These are phyloP conservation scores for Gentiana dahurica DNA, from an alignment of 257 asterid species.

Conservation along the genomic window DNA sequence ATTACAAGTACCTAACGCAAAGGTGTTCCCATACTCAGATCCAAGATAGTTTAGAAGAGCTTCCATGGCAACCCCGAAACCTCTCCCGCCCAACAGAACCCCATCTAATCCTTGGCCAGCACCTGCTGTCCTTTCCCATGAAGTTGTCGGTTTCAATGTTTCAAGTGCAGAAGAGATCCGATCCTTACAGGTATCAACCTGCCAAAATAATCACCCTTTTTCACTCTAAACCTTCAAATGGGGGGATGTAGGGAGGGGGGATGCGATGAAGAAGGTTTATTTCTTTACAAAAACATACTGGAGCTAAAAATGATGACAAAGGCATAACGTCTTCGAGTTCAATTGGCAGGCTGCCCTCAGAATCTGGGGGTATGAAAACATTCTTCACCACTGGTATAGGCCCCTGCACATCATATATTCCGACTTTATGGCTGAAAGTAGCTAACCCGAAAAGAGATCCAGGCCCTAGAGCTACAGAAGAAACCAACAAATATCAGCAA, in stretches of 20 bases:
- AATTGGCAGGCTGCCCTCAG: constrained; percentile 51
- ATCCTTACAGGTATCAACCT: constrained; percentile 95
- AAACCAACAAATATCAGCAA: constrained; percentile 14
- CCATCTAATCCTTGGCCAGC: constrained; percentile 93
- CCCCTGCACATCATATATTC: constrained; percentile 95
- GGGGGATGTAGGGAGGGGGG: no score
- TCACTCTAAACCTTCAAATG: no score
- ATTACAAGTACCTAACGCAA: constrained; percentile 61
- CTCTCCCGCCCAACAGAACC: constrained; percentile 86
- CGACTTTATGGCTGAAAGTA: constrained; percentile 94
- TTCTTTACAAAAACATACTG: constrained; percentile 35
- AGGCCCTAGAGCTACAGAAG: constrained; percentile 74
- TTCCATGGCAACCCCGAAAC: constrained; percentile 96
- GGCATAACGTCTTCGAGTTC: constrained; percentile 99
- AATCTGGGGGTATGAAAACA: constrained; percentile 79
- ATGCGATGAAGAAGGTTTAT: no score
- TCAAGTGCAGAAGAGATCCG: constrained; percentile 83
- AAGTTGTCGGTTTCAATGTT: constrained; percentile 74
- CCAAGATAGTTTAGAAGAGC: constrained; percentile 84
- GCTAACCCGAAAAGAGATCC: constrained; percentile 98
- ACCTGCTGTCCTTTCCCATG: constrained; percentile 91
- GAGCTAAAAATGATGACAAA: constrained; percentile 85
- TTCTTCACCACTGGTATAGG: constrained; percentile 96
- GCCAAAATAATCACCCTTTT: constrained; percentile 15
- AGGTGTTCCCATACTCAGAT: constrained; percentile 94